A percentile compares a stretch with the other conserved stretches of the same genome.
Conservation (phyloP, 768 basidiomycete genomes). For the Lactarius vividus region DNA sequence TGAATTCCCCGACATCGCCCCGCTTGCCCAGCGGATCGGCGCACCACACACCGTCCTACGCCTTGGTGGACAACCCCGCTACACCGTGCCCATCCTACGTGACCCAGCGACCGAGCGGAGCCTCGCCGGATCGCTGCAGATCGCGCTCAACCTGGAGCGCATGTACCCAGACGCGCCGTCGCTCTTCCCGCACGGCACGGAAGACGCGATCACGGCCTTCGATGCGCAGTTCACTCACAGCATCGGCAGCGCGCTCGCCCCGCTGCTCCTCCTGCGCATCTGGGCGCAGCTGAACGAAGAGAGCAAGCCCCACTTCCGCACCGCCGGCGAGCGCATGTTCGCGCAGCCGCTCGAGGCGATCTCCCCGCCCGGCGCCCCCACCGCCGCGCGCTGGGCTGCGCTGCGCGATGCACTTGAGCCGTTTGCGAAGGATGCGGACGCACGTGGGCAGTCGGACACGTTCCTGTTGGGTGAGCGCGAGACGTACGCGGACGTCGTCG, state of each 20-base stretch:
- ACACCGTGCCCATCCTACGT: conserved; percentile 49
- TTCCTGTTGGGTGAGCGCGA: conserved; percentile 38
- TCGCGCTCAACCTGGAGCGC: conserved; percentile 48
- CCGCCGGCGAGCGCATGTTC: conserved; percentile 35
- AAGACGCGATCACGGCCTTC: conserved; percentile 26
- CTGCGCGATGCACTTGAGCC: conserved; percentile 36
- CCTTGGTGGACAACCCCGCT: conserved; percentile 35
- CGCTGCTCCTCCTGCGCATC: conserved; percentile 17
- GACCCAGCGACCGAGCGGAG: conserved; percentile 39
- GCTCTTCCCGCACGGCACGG: conserved; percentile 35
- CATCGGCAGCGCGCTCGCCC: neutral
- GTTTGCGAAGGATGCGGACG: conserved; percentile 24
- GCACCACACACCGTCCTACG: conserved; percentile 37
- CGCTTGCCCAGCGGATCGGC: conserved; percentile 37
- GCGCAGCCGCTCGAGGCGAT: conserved; percentile 41
- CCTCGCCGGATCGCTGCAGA: conserved; percentile 43
- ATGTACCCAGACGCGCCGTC: conserved; percentile 42
- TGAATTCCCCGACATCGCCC: conserved; percentile 50
- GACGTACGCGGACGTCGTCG: conserved; percentile 43
- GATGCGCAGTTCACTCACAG: conserved; percentile 28
- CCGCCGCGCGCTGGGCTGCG: conserved; percentile 39
- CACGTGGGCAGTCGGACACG: conserved; percentile 18
- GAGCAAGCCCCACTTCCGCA: conserved; percentile 42
- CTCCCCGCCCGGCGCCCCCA: conserved; percentile 34
- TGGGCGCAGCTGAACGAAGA: conserved; percentile 34